These are phyloP conservation scores for Aspergillus brunneoviolaceus DNA, from an alignment of 2,329 filamentous ascomycete genomes.

Conservation along the genomic window DNA sequence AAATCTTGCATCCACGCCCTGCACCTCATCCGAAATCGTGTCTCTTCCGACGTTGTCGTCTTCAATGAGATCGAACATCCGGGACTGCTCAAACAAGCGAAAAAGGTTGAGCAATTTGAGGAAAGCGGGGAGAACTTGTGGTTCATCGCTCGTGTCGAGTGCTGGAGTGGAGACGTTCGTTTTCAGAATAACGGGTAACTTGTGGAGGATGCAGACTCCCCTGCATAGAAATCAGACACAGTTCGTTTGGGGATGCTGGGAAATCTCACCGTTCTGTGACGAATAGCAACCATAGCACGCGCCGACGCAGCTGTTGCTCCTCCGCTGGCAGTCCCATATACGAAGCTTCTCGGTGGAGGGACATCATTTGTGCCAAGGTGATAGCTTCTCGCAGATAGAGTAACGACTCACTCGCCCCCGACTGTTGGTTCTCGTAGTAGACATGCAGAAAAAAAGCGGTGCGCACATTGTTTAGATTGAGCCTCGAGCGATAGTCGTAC, in stretches of 20 bases:
- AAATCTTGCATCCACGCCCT: constrained; percentile 33
- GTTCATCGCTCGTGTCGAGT: constrained; percentile 42
- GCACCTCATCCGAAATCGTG: constrained; percentile 6
- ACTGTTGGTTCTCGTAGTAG: constrained; percentile 51
- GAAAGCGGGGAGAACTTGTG: constrained; percentile 51
- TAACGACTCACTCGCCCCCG: constrained; percentile 50
- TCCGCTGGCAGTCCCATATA: constrained; percentile 37
- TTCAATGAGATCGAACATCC: constrained; percentile 50
- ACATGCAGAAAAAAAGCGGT: constrained; percentile 55
- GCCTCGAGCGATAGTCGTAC: constrained; percentile 28
- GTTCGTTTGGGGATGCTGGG: no score
- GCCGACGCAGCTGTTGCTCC: constrained; percentile 49
- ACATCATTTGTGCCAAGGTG: constrained; percentile 53
- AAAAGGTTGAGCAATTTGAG: constrained; percentile 52
- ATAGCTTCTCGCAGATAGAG: constrained; percentile 53
- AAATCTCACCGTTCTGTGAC: constrained; percentile 43
- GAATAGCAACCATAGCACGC: constrained; percentile 52
- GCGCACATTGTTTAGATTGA: constrained; percentile 45
- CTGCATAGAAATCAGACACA: constrained; percentile 22
- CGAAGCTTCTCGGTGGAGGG: constrained; percentile 47
- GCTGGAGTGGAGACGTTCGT: constrained; percentile 41
- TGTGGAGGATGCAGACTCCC: constrained; percentile 53
- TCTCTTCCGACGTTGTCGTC: constrained; percentile 20
- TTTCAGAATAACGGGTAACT: constrained; percentile 49
- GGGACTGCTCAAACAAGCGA: constrained; percentile 52